These are phyloP conservation scores for Aaosphaeria pasadenensis DNA, from an alignment of 2,329 filamentous ascomycete species.

Conservation along the genomic window DNA sequence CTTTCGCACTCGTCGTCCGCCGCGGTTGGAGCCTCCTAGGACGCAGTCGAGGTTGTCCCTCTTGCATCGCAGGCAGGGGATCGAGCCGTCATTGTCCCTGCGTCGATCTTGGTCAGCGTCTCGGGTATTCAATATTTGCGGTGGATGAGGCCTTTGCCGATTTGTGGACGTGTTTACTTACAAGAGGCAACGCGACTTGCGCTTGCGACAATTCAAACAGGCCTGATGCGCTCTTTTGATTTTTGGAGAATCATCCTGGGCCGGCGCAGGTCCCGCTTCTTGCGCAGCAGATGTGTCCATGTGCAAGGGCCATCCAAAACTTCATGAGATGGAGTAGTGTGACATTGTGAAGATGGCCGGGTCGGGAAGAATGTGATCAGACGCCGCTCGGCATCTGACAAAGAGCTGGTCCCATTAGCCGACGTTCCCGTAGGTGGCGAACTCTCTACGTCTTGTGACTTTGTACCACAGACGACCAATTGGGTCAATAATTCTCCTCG, in stretches of 20 bases:
- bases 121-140: neutral
- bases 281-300: conserved; percentile 16
- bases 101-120: neutral
- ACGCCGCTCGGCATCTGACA: too few relatives aligned
- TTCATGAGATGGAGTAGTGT: too few relatives aligned
- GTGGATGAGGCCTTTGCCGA: too few relatives aligned
- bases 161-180: conserved; percentile 13
- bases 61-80: conserved; percentile 57
- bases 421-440: too few relatives aligned
- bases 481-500: too few relatives aligned
- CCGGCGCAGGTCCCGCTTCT: conserved; percentile 4
- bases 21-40: conserved; percentile 58
- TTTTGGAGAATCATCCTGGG: conserved; percentile 13
- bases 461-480: too few relatives aligned
- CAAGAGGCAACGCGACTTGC: conserved; percentile 39
- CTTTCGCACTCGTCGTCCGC: conserved; percentile 53
- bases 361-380: too few relatives aligned
- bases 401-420: too few relatives aligned
- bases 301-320: conserved; percentile 1
- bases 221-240: conserved; percentile 23
- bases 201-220: conserved; percentile 36
- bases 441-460: too few relatives aligned
- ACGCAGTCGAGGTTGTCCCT: conserved; percentile 58
- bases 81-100: conserved; percentile 48
- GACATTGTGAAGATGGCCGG: too few relatives aligned